These are phyloP conservation scores for Neurospora intermedia DNA, from an alignment of 495 filamentous ascomycete species.

Conservation along the genomic window DNA sequence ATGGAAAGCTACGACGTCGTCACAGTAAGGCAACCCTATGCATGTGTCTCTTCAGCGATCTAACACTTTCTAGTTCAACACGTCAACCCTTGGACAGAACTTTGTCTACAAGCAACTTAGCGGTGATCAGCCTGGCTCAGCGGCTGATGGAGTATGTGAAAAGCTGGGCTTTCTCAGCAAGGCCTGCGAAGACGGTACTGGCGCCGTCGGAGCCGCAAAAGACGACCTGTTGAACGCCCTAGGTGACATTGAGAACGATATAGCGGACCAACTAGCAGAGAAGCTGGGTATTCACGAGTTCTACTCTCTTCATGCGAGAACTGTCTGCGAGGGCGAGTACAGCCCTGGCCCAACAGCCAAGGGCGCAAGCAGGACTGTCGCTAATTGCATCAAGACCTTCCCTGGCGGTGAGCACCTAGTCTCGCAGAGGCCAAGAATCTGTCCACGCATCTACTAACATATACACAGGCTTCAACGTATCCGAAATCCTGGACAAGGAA, in stretches of 20 bases:
- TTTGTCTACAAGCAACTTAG: constrained; percentile 22
- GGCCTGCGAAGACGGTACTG: constrained; percentile 17
- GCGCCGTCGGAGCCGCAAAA: constrained; percentile 21
- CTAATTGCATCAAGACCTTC: constrained; percentile 49
- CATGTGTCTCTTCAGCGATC: neutral
- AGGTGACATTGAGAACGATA: constrained; percentile 14
- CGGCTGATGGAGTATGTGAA: constrained; percentile 2
- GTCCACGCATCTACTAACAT: neutral
- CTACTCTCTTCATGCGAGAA: constrained; percentile 62
- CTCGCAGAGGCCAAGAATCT: neutral
- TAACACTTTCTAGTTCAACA: constrained; percentile 43
- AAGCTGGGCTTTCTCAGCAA: constrained; percentile 12
- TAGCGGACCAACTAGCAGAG: constrained; percentile 29
- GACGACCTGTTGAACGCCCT: constrained; percentile 21
- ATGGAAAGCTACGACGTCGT: constrained; percentile 56
- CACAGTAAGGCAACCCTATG: constrained; percentile 38
- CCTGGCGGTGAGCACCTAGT: constrained; percentile 33
- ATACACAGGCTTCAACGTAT: constrained; percentile 47
- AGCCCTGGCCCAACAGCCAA: constrained; percentile 39
- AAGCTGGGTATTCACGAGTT: constrained; percentile 55
- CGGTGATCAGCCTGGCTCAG: neutral
- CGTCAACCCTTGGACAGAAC: constrained; percentile 47
- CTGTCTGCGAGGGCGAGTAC: constrained; percentile 56
- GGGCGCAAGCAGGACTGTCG: constrained; percentile 44
- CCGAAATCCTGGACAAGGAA: constrained; percentile 40